phyloP scores from a whole-genome alignment of 2,329 filamentous ascomycete genomes.

The Aspergillus hortae region DNA sequence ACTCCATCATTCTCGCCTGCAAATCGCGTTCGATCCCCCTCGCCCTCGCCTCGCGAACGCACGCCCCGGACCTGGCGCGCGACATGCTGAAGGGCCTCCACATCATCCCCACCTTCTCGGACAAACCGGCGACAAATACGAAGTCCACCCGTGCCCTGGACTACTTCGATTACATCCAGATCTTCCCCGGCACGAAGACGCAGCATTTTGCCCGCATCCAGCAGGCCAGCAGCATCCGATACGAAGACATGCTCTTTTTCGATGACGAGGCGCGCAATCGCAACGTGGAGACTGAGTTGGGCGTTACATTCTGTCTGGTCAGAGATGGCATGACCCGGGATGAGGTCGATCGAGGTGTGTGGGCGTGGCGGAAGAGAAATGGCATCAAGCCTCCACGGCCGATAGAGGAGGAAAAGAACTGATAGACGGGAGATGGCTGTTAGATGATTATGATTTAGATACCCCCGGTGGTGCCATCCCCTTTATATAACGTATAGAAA shows the following conservation, averaged over 20 bases:
- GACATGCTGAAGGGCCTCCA: constrained; percentile 76
- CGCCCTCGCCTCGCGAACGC: constrained; percentile 76
- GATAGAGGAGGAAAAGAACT: background rate
- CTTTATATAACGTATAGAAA: background rate
- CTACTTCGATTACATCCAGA: constrained; percentile 57
- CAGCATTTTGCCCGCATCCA: constrained; percentile 75
- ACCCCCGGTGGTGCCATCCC: background rate
- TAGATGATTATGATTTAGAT: background rate
- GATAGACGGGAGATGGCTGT: background rate
- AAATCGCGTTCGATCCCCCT: constrained; percentile 54
- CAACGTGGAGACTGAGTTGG: constrained; percentile 70
- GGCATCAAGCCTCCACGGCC: constrained; percentile 39
- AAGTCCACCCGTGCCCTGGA: constrained; percentile 50
- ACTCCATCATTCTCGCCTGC: constrained; percentile 62
- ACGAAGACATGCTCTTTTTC: constrained; percentile 89
- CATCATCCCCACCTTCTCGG: constrained; percentile 47
- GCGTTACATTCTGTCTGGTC: constrained; percentile 81
- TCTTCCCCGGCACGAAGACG: constrained; percentile 76
- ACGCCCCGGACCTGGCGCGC: constrained; percentile 72
- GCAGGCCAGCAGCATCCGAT: constrained; percentile 66
- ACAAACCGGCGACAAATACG: constrained; percentile 37
- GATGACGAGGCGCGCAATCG: constrained; percentile 86
- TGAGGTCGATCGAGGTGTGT: constrained; percentile 76
- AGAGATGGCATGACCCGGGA: constrained; percentile 71
- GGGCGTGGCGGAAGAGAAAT: constrained; percentile 73